A percentile compares a stretch with the other conserved stretches of the same genome.
Conservation (phyloP, 768 basidiomycete genomes). For the Mycena vitilis region DNA sequence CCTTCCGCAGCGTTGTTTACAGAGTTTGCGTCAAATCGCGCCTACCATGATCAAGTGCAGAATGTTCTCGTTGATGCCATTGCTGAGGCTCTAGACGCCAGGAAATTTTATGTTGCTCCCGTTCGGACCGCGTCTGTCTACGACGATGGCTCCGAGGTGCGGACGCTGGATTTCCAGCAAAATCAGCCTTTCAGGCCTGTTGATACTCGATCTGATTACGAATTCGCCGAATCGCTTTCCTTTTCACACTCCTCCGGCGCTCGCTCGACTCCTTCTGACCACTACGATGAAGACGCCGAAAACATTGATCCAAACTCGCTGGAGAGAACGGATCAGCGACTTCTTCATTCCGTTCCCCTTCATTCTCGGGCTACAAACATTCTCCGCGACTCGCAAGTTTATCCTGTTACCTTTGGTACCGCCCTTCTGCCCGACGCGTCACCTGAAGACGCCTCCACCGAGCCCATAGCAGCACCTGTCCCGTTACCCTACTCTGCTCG, state of each 20-base stretch:
- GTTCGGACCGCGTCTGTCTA: not conserved
- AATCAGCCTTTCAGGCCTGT: not conserved
- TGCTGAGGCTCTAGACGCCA: too few species aligned
- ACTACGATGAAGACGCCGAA: slow-evolving; percentile 36
- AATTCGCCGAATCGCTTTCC: not conserved
- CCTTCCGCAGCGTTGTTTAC: too few species aligned
- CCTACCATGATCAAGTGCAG: slow-evolving; percentile 8
- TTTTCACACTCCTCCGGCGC: slow-evolving; percentile 9
- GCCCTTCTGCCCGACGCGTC: not conserved
- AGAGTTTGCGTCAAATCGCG: slow-evolving; percentile 4
- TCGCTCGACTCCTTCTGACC: slow-evolving; percentile 27
- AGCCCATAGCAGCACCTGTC: slow-evolving; percentile 45
- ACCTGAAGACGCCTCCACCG: not conserved
- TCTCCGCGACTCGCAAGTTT: slow-evolving; percentile 27
- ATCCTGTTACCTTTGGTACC: slow-evolving; percentile 8
- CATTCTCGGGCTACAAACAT: slow-evolving; percentile 14
- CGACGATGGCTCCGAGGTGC: not conserved
- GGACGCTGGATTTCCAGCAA: not conserved
- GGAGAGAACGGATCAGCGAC: not conserved
- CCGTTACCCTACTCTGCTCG: slow-evolving; percentile 46
- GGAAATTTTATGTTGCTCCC: too few species aligned
- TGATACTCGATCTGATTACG: not conserved
- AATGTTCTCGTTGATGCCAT: not conserved
- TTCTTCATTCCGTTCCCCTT: not conserved
- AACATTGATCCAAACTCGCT: slow-evolving; percentile 28